A percentile compares a stretch with the other conserved stretches of the same genome.
Conservation (phyloP, 805 yeast genomes). For the Yamadazyma kitorensis region DNA sequence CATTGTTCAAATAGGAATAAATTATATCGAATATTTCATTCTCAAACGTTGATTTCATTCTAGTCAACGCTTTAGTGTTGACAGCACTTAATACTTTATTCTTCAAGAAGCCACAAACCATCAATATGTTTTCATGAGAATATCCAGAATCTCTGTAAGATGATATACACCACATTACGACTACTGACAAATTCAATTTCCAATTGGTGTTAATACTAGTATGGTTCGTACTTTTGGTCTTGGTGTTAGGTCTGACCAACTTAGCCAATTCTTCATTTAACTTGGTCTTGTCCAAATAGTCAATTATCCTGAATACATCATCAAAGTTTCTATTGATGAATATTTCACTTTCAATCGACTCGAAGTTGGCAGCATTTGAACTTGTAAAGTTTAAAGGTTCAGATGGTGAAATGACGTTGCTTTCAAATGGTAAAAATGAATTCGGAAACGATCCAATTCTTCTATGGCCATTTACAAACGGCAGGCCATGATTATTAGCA, state of each 20-base stretch:
- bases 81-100: conserved; percentile 29
- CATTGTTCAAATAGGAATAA: conserved; percentile 25
- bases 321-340: conserved; percentile 22
- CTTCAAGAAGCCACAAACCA: conserved; percentile 46
- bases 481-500: background rate
- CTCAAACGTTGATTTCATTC: conserved; percentile 44
- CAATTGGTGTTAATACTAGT: conserved; percentile 19
- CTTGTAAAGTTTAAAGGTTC: background rate
- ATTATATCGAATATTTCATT: conserved; percentile 40
- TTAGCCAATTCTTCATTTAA: conserved; percentile 27
- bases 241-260: conserved; percentile 21
- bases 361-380: conserved; percentile 6
- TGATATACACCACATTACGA: conserved; percentile 41
- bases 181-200: conserved; percentile 32
- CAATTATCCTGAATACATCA: conserved; percentile 33
- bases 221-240: conserved; percentile 2
- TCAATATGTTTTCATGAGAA: conserved; percentile 31
- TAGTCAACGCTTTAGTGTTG: conserved; percentile 15
- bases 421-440: conserved; percentile 6
- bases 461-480: conserved; percentile 7
- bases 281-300: conserved; percentile 33
- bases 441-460: conserved; percentile 11
- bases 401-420: conserved; percentile 5
- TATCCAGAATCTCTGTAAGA: conserved; percentile 29
- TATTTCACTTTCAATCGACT: conserved; percentile 15